Evolutionary conservation across 441 rosid genomes (phyloP), one percentile per base, ranked within the genome.

Genomic region (Croton laevigatus): DNA sequence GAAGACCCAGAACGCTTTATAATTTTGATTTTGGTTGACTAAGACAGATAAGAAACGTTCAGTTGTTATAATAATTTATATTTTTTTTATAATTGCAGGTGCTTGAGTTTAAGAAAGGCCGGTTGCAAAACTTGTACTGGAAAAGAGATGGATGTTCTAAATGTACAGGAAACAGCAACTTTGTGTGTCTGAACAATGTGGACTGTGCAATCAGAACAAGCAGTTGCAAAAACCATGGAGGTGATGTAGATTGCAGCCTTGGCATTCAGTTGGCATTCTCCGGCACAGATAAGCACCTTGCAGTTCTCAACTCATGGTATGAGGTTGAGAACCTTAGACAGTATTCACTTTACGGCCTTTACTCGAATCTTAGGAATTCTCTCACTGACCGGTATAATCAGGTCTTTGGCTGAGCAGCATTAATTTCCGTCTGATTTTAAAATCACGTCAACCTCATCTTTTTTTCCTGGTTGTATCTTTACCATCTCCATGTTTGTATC

Each of bases 231-330:
- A 84, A 73, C 79, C 82, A 42, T n/a, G 90, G 90, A 72, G 97
- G 96, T 1, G 61, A 68, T 36, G 98, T 87, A 7, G 99, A 95
- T 78, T 95, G 98, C 80, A 95, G 96, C 79, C 81, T 95, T 9
- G 97, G 99, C 76, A 91, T 95, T 71, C 98, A 95, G 19, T 68
- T 95, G 73, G 96, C 99, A 55, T 92, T 95, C 79, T 93, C 98
- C 2, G 99, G 99, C 69, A 95, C 98, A 0, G 99, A 95, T 76
- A 93, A 95, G 84, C 97, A 95, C 71, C 79, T 85, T 71, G 75
- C 91, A 5, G 88, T 77, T 10, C 82, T 95, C 78, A 95, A 95
- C 76, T 89, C 99, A 2, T 95, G 99, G 98, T 95, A 95, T 38
- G 98, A 95, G 71, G 95, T 95, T 23, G 90, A 85, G 53, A 94